These are phyloP conservation scores for Lignosus rhinocerotis DNA, from an alignment of 1,284 basidiomycete species.

Conservation along the genomic window DNA sequence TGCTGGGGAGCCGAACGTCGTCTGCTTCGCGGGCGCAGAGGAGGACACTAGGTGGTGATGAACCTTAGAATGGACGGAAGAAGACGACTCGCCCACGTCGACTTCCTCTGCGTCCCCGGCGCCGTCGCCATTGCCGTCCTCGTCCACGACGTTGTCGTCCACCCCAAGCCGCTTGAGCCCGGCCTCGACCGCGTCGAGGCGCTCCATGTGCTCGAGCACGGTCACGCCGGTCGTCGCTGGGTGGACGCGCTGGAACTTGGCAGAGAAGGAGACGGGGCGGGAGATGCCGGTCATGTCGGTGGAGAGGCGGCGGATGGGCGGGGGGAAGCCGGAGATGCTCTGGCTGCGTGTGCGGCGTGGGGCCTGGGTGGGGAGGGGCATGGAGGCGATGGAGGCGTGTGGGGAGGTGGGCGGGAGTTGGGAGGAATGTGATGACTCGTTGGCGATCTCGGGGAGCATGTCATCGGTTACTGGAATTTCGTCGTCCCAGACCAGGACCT, in stretches of 20 bases:
- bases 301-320: slow-evolving; percentile 61
- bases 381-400: slow-evolving; percentile 58
- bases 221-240: slow-evolving; percentile 81
- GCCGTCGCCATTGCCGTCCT: slow-evolving; percentile 39
- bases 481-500: slow-evolving; percentile 82
- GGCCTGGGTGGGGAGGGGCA: slow-evolving; percentile 45
- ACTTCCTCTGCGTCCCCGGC: slow-evolving; percentile 30
- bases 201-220: slow-evolving; percentile 79
- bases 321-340: slow-evolving; percentile 65
- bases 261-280: slow-evolving; percentile 77
- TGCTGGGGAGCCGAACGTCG: slow-evolving; percentile 15
- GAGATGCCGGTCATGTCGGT: slow-evolving; percentile 52
- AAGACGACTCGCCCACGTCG: slow-evolving; percentile 32
- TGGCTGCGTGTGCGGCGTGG: slow-evolving; percentile 52
- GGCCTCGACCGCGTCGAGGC: slow-evolving; percentile 78
- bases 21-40: slow-evolving; percentile 13
- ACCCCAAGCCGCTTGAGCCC: slow-evolving; percentile 69
- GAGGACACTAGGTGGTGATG: slow-evolving; percentile 2
- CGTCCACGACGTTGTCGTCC: slow-evolving; percentile 51
- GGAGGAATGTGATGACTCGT: slow-evolving; percentile 32
- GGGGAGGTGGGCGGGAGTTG: slow-evolving; percentile 43
- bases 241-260: slow-evolving; percentile 76
- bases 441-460: slow-evolving; percentile 39
- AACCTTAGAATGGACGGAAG: background rate
- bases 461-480: slow-evolving; percentile 77